A percentile compares a stretch with the other conserved stretches of the same genome.
Conservation (phyloP, 495 filamentous ascomycete genomes). For the Schizothecium vesticola region DNA sequence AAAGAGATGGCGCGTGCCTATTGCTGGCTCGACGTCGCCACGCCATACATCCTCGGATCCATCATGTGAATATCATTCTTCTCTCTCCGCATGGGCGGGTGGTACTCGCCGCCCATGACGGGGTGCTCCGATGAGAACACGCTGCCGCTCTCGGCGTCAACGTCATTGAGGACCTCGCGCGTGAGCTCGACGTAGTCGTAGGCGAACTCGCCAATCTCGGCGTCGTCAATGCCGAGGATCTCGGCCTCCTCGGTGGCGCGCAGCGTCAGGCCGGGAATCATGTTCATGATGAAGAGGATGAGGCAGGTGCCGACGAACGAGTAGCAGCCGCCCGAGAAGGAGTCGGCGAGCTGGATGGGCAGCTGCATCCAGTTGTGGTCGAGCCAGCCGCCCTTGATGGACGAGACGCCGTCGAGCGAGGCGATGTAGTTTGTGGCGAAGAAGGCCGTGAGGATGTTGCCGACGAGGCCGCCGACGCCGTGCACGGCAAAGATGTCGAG, state of each 20-base stretch:
- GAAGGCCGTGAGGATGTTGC: slow-evolving; percentile 79
- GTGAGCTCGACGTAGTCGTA: slow-evolving; percentile 96
- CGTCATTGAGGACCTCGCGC: slow-evolving; percentile 70
- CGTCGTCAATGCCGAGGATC: slow-evolving; percentile 87
- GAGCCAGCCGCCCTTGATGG: slow-evolving; percentile 81
- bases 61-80: slow-evolving; percentile 15
- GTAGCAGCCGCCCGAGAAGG: slow-evolving; percentile 74
- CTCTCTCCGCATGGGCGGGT: slow-evolving; percentile 10
- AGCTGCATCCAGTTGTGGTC: slow-evolving; percentile 89
- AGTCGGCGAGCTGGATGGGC: slow-evolving; percentile 84
- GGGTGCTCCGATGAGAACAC: slow-evolving; percentile 24
- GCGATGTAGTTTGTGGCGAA: slow-evolving; percentile 93
- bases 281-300: slow-evolving; percentile 83
- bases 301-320: slow-evolving; percentile 81
- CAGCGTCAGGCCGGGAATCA: slow-evolving; percentile 77
- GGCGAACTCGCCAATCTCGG: slow-evolving; percentile 95
- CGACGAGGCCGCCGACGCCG: slow-evolving; percentile 78
- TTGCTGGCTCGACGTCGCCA: not conserved
- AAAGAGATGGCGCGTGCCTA: not conserved
- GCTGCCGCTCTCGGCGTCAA: slow-evolving; percentile 40
- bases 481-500: slow-evolving; percentile 95
- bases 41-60: slow-evolving; percentile 15
- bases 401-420: slow-evolving; percentile 69
- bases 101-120: not conserved
- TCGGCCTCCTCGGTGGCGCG: slow-evolving; percentile 81